phyloP scores from a whole-genome alignment of 2,329 filamentous ascomycete species.

The Penicillium corylophilum region DNA sequence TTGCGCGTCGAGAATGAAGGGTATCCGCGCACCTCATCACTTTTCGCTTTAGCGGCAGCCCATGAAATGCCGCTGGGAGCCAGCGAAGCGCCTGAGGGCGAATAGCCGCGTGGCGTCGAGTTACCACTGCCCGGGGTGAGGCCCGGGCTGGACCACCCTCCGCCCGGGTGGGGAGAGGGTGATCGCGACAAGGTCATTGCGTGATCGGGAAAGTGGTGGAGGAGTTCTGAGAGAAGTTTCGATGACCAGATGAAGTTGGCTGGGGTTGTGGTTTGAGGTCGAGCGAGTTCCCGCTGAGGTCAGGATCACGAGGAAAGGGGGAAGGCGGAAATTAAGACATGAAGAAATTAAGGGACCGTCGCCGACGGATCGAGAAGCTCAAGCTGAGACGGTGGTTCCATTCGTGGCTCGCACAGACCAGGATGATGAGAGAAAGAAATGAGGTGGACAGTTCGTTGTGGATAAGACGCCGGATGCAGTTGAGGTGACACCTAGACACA shows the following conservation, averaged over 20 bases:
- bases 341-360: not conserved
- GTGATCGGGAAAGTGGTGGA: slow-evolving; percentile 47
- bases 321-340: not conserved
- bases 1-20: slow-evolving; percentile 78
- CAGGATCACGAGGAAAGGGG: not conserved
- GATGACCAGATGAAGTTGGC: not conserved
- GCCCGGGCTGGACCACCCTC: slow-evolving; percentile 85
- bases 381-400: not conserved
- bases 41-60: slow-evolving; percentile 78
- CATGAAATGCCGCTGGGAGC: slow-evolving; percentile 60
- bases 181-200: slow-evolving; percentile 83
- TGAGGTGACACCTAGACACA: not conserved
- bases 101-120: slow-evolving; percentile 59
- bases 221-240: not conserved
- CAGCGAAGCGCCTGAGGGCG: slow-evolving; percentile 25
- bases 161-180: slow-evolving; percentile 78
- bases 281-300: not conserved
- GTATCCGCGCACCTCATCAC: slow-evolving; percentile 70
- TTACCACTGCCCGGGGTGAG: slow-evolving; percentile 71
- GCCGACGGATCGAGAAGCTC: not conserved
- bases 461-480: not conserved
- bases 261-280: not conserved
- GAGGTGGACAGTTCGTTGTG: not conserved
- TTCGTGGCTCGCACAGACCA: not conserved
- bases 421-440: not conserved